Evolutionary conservation across 148 eudicot genomes (phyloP).

Genomic region (Dysphania ambrosioides): DNA sequence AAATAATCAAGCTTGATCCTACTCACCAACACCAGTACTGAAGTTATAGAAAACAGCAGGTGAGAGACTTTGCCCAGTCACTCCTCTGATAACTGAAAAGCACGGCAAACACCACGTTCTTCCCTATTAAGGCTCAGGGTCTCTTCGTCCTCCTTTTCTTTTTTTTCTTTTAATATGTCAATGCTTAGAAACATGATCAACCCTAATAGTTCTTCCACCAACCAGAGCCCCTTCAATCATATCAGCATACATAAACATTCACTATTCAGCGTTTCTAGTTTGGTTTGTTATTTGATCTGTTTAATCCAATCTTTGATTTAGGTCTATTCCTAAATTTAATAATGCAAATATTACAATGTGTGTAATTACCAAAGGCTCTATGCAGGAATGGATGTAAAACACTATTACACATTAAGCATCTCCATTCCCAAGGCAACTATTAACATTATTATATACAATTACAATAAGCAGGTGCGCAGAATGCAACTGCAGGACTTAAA

Average conservation of each 20-base stretch:
- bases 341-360: too few species aligned
- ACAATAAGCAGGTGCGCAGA: background rate
- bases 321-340: too few species aligned
- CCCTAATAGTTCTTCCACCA: slow-evolving; percentile 76
- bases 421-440: background rate
- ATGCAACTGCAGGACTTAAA: background rate
- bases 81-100: slow-evolving; percentile 96
- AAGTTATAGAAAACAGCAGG: background rate
- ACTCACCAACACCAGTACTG: background rate
- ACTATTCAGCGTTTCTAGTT: too few species aligned
- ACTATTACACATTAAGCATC: too few species aligned
- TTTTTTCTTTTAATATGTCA: too few species aligned
- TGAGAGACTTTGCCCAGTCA: slow-evolving; percentile 85
- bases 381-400: too few species aligned
- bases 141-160: slow-evolving; percentile 96
- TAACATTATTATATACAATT: background rate
- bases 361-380: too few species aligned
- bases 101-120: slow-evolving; percentile 89
- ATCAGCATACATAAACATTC: slow-evolving; percentile 40
- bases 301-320: too few species aligned
- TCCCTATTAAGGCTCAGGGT: slow-evolving; percentile 68
- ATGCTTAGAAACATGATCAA: slow-evolving; percentile 78
- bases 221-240: slow-evolving; percentile 87
- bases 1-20: background rate
- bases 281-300: too few species aligned